These are phyloP conservation scores for Echeveria elegans DNA, from an alignment of 164 flowering plant genomes.

Conservation along the genomic window DNA sequence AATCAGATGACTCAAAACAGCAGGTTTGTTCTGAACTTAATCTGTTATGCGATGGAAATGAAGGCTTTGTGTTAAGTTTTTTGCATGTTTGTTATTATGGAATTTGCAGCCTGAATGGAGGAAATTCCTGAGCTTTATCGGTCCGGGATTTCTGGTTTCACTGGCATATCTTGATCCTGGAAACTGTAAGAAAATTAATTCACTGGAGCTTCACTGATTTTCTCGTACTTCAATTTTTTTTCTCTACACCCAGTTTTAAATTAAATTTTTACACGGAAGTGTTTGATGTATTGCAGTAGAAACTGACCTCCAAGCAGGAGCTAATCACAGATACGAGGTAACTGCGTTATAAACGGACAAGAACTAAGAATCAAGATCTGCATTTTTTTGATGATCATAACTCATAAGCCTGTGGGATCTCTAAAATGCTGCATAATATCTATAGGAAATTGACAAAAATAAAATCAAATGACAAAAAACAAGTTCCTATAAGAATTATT, in stretches of 20 bases:
- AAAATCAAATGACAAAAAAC: background rate
- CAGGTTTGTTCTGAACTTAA: background rate
- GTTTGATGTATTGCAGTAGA: conserved; percentile 42
- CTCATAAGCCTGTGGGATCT: background rate
- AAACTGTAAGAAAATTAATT: conserved; percentile 33
- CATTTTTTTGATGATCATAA: too few species aligned
- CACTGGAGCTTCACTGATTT: too few species aligned
- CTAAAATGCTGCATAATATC: background rate
- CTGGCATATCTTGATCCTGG: conserved; percentile 77
- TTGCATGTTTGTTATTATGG: background rate
- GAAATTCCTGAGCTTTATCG: conserved; percentile 45
- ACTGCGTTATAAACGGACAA: background rate
- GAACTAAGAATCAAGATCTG: too few species aligned
- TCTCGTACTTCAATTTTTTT: background rate
- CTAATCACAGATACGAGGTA: conserved; percentile 63
- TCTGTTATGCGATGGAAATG: too few species aligned
- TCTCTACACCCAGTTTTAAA: too few species aligned
- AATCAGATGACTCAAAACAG: background rate
- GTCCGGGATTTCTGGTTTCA: conserved; percentile 85
- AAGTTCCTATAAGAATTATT: too few species aligned
- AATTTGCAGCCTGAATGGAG: conserved; percentile 37
- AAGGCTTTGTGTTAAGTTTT: too few species aligned
- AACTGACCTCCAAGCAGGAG: conserved; percentile 80
- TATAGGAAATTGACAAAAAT: background rate
- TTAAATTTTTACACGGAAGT: background rate